Base-by-base conservation (phyloP, 2,329 filamentous ascomycete genomes). In the Pseudocercospora eumusae region DNA sequence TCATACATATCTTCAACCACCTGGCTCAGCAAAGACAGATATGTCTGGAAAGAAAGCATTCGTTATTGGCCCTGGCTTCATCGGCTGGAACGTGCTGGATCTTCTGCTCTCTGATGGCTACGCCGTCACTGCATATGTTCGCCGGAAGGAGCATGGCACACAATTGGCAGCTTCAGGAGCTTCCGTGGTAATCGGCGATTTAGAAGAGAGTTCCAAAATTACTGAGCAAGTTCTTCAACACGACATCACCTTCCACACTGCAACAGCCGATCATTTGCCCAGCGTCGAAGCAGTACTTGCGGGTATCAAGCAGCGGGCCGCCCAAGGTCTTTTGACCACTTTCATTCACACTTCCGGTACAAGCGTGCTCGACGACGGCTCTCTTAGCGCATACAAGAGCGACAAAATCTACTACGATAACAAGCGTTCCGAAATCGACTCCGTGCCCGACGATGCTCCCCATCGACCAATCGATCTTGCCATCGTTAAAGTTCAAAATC, bases 331-430 rank as follows among this genome's bases (percentile, higher is more conserved):
- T 27, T 61, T 61, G 23, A 80, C 79, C 18, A 79, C 80, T 62
- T 83, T 76, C 73, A 81, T 83, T 60, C 81, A 83, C 67, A 83
- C 81, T 2, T 78, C 76, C 6, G 81, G 80, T 4, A 77, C 77
- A 6, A 75, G 73, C 9, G 71, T 80, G 6, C 64, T 82, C 3
- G 73, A 71, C 56, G 80, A 82, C 62, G 69, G 69, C 10, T 63
- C 75, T 1, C 36, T 54, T 1, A 44, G 53, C 23, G 47, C 40
- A 13, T 61, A 70, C 20, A 77, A 77, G 42, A 69, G 69, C 52
- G 73, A 77, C 44, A 78, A 75, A 53, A 71, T 82, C 57, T 83
- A 77, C 68, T 70, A 74, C 67, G 80, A 83, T 66, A 72, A 75
- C 62, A 66, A 73, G n/a, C 73, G 74, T 1, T 69, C 72, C 2